Conservation (phyloP, 2,329 filamentous ascomycete genomes). For the Madurella mycetomatis region DNA sequence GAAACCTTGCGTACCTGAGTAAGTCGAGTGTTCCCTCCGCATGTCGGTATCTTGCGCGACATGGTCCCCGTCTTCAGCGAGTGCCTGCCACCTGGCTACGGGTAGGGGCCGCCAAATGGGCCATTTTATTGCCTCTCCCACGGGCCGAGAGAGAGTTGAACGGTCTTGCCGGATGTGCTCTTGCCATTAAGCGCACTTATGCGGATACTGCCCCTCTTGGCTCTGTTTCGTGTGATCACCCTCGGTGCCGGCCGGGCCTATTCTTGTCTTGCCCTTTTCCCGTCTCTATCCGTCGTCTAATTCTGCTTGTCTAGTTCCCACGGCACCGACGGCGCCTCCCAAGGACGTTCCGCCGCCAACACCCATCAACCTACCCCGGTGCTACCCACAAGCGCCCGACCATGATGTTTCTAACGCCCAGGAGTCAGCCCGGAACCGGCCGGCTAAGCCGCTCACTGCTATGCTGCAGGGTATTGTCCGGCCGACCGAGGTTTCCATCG, state of each 20-base stretch:
- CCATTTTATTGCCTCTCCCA: background rate
- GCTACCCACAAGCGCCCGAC: conserved; percentile 31
- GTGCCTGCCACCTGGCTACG: background rate
- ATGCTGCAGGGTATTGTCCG: conserved; percentile 53
- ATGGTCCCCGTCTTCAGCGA: too few species aligned
- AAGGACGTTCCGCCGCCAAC: conserved; percentile 55
- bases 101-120: background rate
- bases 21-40: background rate
- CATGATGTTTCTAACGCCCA: conserved; percentile 12
- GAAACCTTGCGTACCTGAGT: conserved; percentile 32
- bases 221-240: conserved; percentile 21
- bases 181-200: conserved; percentile 4
- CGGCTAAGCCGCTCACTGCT: conserved; percentile 40
- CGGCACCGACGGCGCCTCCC: conserved; percentile 32
- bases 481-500: conserved; percentile 43
- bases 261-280: conserved; percentile 4
- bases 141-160: background rate
- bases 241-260: conserved; percentile 11
- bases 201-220: conserved; percentile 5
- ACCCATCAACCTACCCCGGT: conserved; percentile 48
- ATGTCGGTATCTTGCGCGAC: too few species aligned
- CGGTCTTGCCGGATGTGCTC: background rate
- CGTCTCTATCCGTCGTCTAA: conserved; percentile 13
- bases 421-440: conserved; percentile 8
- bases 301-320: conserved; percentile 17